Evolutionary conservation across 306 rosid species (phyloP).

Genomic region (Boehmeria nivea): DNA sequence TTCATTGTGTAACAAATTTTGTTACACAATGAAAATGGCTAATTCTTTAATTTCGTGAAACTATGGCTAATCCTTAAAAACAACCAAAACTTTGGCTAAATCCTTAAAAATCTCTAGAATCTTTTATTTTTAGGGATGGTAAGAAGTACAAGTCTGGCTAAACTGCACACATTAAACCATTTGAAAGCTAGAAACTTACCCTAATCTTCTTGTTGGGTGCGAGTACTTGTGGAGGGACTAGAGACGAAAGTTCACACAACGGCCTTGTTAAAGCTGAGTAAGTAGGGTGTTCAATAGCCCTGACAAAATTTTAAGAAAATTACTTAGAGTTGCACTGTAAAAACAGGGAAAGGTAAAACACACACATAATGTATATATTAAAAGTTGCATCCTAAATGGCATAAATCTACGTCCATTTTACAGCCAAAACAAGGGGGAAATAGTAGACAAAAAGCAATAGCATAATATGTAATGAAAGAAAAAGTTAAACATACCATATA

Average conservation of each 20-base stretch:
- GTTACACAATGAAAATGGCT: too few relatives aligned
- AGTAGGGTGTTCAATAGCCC: slow-evolving; percentile 99
- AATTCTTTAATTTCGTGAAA: too few relatives aligned
- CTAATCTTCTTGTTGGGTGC: slow-evolving; percentile 92
- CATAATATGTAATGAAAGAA: not conserved
- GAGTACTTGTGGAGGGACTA: slow-evolving; percentile 80
- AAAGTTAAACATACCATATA: slow-evolving; percentile 48
- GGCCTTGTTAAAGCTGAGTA: slow-evolving; percentile 99
- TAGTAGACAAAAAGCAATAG: too few relatives aligned
- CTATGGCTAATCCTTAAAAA: too few relatives aligned
- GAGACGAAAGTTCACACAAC: slow-evolving; percentile 85
- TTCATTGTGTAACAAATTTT: too few relatives aligned
- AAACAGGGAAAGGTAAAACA: not conserved
- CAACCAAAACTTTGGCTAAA: too few relatives aligned
- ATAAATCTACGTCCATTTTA: not conserved
- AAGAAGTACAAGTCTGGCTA: not conserved
- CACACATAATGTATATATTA: not conserved
- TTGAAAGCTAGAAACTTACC: slow-evolving; percentile 46
- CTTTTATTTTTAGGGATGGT: too few relatives aligned
- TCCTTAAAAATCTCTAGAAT: too few relatives aligned
- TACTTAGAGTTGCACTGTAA: slow-evolving; percentile 10
- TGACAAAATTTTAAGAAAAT: slow-evolving; percentile 33
- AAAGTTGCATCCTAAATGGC: too few relatives aligned
- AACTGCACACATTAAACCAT: not conserved
- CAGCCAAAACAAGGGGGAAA: not conserved